These are phyloP conservation scores for Paxillus rubicundulus DNA, from an alignment of 768 basidiomycete species.

Conservation along the genomic window DNA sequence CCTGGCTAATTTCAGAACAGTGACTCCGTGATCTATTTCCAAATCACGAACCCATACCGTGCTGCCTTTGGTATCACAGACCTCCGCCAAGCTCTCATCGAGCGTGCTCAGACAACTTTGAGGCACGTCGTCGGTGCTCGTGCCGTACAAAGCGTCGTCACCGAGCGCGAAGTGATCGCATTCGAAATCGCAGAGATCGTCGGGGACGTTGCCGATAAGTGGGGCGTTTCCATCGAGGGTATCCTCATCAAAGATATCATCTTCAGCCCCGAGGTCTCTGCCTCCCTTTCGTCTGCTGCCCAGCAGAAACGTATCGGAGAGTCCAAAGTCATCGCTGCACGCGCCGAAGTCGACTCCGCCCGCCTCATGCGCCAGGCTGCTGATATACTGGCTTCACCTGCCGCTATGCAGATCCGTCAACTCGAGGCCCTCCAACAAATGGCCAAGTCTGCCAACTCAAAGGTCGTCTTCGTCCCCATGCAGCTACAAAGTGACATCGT, in stretches of 20 bases:
- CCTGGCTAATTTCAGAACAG: slow-evolving; percentile 35
- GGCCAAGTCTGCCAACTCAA: slow-evolving; percentile 85
- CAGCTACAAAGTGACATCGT: slow-evolving; percentile 75
- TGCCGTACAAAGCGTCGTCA: slow-evolving; percentile 92
- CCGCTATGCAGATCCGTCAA: slow-evolving; percentile 98
- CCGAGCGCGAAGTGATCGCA: slow-evolving; percentile 95
- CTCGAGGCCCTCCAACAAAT: slow-evolving; percentile 94
- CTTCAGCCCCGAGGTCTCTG: slow-evolving; percentile 87
- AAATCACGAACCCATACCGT: slow-evolving; percentile 86
- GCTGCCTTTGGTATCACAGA: slow-evolving; percentile 93
- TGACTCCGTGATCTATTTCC: slow-evolving; percentile 93
- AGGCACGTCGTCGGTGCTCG: slow-evolving; percentile 97
- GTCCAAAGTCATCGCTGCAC: slow-evolving; percentile 92
- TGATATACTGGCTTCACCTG: slow-evolving; percentile 90
- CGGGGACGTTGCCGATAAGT: slow-evolving; percentile 87
- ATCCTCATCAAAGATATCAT: slow-evolving; percentile 95
- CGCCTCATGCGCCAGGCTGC: slow-evolving; percentile 96
- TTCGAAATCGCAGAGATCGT: slow-evolving; percentile 97
- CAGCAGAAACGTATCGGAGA: slow-evolving; percentile 98
- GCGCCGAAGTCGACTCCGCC: slow-evolving; percentile 93
- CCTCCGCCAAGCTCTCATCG: slow-evolving; percentile 79
- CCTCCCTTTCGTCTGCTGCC: slow-evolving; percentile 90
- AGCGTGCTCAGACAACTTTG: slow-evolving; percentile 90
- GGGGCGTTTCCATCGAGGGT: slow-evolving; percentile 96
- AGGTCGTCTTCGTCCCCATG: slow-evolving; percentile 95